Conservation (phyloP, 352 stramenopile genomes). For the Phytophthora litchii region DNA sequence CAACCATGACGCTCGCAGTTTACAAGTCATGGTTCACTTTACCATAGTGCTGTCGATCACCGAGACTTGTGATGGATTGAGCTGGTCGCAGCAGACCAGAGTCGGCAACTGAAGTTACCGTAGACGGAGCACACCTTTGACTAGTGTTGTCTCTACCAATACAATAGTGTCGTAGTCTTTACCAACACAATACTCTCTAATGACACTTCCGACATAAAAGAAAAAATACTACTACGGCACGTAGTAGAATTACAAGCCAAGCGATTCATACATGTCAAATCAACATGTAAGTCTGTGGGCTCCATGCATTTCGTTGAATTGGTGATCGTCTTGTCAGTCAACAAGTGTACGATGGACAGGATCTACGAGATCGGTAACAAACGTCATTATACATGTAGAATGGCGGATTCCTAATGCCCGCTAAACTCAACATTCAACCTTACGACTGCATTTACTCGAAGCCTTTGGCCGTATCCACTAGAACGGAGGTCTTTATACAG, state of each 20-base stretch:
- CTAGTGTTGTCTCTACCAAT: background rate
- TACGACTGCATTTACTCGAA: constrained; percentile 11
- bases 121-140: constrained; percentile 26
- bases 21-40: background rate
- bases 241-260: too few species aligned
- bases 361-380: constrained; percentile 6
- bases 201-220: too few species aligned
- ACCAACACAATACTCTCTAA: too few species aligned
- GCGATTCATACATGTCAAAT: too few species aligned
- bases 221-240: too few species aligned
- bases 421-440: constrained; percentile 28
- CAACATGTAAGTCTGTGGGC: too few species aligned
- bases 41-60: constrained; percentile 14
- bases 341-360: background rate
- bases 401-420: constrained; percentile 6
- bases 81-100: constrained; percentile 10
- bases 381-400: constrained; percentile 6
- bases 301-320: constrained; percentile 2
- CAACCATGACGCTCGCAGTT: too few species aligned
- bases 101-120: constrained; percentile 8
- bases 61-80: constrained; percentile 13
- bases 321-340: background rate
- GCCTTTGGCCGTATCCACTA: background rate
- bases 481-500: constrained; percentile 2
- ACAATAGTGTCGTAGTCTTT: too few species aligned